These are phyloP conservation scores for Colletotrichum sp. DNA, from an alignment of 2,329 filamentous ascomycete genomes.

Conservation along the genomic window DNA sequence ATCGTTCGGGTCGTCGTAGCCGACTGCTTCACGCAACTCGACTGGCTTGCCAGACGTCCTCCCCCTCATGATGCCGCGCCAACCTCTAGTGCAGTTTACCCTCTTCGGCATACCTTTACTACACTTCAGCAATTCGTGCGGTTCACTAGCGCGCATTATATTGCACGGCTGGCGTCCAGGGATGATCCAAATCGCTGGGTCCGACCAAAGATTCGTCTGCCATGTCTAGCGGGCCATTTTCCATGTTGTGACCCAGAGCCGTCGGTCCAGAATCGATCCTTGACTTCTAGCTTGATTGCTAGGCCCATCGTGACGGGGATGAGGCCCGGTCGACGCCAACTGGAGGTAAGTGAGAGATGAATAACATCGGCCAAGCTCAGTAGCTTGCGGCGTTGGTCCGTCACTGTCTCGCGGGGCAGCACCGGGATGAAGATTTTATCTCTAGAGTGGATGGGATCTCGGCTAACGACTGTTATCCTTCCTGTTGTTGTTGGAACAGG, in stretches of 20 bases:
- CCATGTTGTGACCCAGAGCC: not conserved
- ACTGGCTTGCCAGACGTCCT: not conserved
- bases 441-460: not conserved
- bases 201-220: not conserved
- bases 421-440: not conserved
- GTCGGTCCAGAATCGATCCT: not conserved
- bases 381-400: not conserved
- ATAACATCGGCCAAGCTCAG: not conserved
- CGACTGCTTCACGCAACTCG: not conserved
- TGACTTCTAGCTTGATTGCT: not conserved
- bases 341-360: not conserved
- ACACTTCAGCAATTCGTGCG: not conserved
- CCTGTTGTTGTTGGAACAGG: not conserved
- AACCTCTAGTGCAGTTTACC: not conserved
- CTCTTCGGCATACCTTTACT: not conserved
- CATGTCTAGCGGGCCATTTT: not conserved
- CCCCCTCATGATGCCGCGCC: not conserved
- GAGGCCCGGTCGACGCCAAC: not conserved
- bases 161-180: not conserved
- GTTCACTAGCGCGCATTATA: not conserved
- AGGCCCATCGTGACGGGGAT: not conserved
- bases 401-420: not conserved
- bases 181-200: slow-evolving; percentile 3
- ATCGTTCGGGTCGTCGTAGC: not conserved
- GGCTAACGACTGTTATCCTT: not conserved